Conservation (phyloP, 2,329 filamentous ascomycete species). For the Apiospora pterosperma region DNA sequence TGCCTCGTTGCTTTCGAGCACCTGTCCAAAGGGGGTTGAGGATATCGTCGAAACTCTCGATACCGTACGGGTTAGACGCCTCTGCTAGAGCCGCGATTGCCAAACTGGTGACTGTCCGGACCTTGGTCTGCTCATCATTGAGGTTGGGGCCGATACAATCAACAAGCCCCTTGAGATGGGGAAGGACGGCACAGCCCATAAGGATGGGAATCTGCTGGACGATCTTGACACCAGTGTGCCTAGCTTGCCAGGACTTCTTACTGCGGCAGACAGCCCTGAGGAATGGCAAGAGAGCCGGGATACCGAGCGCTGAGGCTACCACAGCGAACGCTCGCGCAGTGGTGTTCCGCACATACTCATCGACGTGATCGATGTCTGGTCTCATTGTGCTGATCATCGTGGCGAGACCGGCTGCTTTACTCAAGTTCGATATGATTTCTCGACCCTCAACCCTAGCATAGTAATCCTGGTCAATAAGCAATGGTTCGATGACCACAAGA, state of each 20-base stretch:
- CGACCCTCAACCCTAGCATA: slow-evolving; percentile 97
- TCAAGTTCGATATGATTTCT: slow-evolving; percentile 97
- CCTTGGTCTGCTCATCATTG: slow-evolving; percentile 97
- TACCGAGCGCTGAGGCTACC: slow-evolving; percentile 92
- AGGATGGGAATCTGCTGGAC: slow-evolving; percentile 98
- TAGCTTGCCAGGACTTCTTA: slow-evolving; percentile 98
- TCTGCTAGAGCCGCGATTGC: slow-evolving; percentile 94
- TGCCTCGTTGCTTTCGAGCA: slow-evolving; percentile 91
- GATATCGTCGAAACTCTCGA: slow-evolving; percentile 97
- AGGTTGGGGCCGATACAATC: slow-evolving; percentile 95
- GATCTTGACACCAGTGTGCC: slow-evolving; percentile 98
- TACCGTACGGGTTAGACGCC: slow-evolving; percentile 96
- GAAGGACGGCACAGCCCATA: slow-evolving; percentile 95
- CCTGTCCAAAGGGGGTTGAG: slow-evolving; percentile 97
- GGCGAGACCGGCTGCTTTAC: slow-evolving; percentile 92
- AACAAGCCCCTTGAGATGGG: slow-evolving; percentile 91
- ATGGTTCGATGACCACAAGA: slow-evolving; percentile 95
- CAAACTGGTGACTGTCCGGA: slow-evolving; percentile 91
- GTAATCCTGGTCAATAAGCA: slow-evolving; percentile 98
- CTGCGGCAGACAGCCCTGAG: slow-evolving; percentile 92
- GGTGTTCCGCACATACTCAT: slow-evolving; percentile 97
- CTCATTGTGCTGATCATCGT: slow-evolving; percentile 99
- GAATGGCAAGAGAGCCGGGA: slow-evolving; percentile 92
- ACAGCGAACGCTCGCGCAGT: slow-evolving; percentile 96
- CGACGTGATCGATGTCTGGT: slow-evolving; percentile 96